Evolutionary conservation across 352 stramenopile genomes (phyloP), one percentile per base, ranked within the genome.

Genomic region (Globisporangium barbulae): DNA sequence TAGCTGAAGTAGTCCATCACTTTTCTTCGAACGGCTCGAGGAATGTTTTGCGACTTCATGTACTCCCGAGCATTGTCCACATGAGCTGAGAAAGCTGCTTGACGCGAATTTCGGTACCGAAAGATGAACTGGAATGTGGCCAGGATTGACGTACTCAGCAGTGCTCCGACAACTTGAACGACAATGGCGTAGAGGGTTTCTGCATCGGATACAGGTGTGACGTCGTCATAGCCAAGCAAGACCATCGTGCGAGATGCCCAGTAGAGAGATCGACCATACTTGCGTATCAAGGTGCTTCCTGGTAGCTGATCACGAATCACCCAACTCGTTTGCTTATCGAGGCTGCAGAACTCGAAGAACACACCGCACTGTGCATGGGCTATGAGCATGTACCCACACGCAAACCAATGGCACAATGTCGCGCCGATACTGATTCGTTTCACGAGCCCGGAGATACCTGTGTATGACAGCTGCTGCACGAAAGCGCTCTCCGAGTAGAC

Each of bases 101-200:
- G 71, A 1, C 79, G 64, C 1, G 74, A 72, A 44, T 88, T 87
- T 33, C 80, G 75, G 55, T 87, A 72, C 1, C 83, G 83, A n/a
- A 90, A 90, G 48, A 90, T 83, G 61, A 91, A 91, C 15, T 89
- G 67, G 55, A 84, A 90, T 6, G 74, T 88, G 1, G 83, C 81
- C 7, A 92, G 64, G 42, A 90, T 59, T 0, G 77, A 88, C 2
- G 80, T 85, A 28, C 78, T 79, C 30, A 89, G 67, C 3, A 90
- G 17, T 19, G 80, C 79, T 2, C 79, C 81, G 2, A 81, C 41
- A 7, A 92, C 56, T 33, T 85, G 74, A 2, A 78, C 73, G 8
- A 73, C 47, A 10, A 86, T 57, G 2, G 71, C 76, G 44, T 88
- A 90, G 5, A 90, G 15, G 0, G 75, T 90, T 49, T 92, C 81